phyloP scores from a whole-genome alignment of 2,329 filamentous ascomycete genomes.

The Gaeumannomyces sp. region DNA sequence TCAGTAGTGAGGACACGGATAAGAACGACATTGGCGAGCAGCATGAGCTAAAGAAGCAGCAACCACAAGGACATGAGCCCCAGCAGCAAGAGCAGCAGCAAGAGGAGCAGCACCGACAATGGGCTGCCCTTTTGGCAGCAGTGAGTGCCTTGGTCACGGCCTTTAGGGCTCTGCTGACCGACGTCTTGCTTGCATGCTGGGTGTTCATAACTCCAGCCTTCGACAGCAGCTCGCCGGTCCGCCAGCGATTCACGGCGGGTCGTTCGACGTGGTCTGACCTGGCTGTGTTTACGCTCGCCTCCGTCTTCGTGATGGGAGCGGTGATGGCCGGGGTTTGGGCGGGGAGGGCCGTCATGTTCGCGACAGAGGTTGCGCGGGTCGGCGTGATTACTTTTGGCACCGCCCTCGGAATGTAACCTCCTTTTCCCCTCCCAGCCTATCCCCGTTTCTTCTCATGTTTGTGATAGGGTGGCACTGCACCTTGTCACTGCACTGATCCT shows the following conservation, averaged over 20 bases:
- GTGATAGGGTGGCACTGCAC: neutral
- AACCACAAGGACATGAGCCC: neutral
- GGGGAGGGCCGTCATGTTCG: conserved; percentile 16
- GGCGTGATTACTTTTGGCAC: conserved; percentile 13
- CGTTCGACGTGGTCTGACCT: conserved; percentile 22
- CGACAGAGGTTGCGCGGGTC: conserved; percentile 10
- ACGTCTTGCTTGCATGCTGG: conserved; percentile 19
- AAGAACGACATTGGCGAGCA: no score
- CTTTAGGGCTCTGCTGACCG: neutral
- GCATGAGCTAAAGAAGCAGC: conserved; percentile 2
- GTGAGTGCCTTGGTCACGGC: neutral
- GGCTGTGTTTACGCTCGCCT: conserved; percentile 21
- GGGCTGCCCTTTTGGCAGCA: neutral
- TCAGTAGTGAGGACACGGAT: neutral
- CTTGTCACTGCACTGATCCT: neutral
- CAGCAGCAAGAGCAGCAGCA: neutral
- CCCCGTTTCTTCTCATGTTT: neutral
- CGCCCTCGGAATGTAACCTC: conserved; percentile 1
- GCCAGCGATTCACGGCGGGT: conserved; percentile 20
- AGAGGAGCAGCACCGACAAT: neutral
- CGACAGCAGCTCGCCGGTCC: conserved; percentile 29
- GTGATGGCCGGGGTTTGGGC: conserved; percentile 18
- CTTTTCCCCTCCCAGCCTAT: neutral
- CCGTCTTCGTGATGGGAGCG: conserved; percentile 20
- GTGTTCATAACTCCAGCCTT: conserved; percentile 32